Percentiles rank a stretch among this genome's conserved stretches.
Evolutionary conservation across 495 filamentous ascomycete genomes (phyloP).

Genomic region (Daldinia vernicosa): DNA sequence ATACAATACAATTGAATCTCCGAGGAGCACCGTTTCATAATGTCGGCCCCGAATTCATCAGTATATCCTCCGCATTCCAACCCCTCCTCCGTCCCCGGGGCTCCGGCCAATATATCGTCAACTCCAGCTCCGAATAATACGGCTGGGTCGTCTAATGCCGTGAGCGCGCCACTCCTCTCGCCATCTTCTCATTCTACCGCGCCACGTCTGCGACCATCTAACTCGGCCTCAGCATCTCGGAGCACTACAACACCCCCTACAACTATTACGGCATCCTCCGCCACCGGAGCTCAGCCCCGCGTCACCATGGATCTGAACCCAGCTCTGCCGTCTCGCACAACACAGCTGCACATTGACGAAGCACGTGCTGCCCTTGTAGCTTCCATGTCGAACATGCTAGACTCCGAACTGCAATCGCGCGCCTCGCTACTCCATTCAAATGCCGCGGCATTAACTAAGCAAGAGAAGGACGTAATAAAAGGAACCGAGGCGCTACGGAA

Average conservation of each 20-base stretch:
- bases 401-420: constrained; percentile 74
- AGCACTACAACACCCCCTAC: constrained; percentile 32
- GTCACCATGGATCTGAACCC: constrained; percentile 38
- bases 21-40: constrained; percentile 9
- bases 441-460: constrained; percentile 70
- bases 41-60: constrained; percentile 35
- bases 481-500: constrained; percentile 71
- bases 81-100: constrained; percentile 18
- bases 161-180: constrained; percentile 13
- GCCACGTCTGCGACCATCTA: constrained; percentile 23
- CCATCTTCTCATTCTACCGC: constrained; percentile 26
- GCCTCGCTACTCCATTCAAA: constrained; percentile 81
- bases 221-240: constrained; percentile 32
- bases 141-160: constrained; percentile 12
- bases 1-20: constrained; percentile 9
- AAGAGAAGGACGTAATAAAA: constrained; percentile 73
- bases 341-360: constrained; percentile 64
- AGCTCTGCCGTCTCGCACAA: constrained; percentile 44
- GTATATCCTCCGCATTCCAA: constrained; percentile 17
- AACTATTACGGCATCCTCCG: constrained; percentile 22
- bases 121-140: constrained; percentile 23
- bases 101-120: constrained; percentile 17
- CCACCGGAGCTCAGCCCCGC: constrained; percentile 24
- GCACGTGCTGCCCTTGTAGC: constrained; percentile 79
- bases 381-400: constrained; percentile 78